Evolutionary conservation across 78 protist species (phyloP).

Genomic region (Speleostelium caveatum): DNA sequence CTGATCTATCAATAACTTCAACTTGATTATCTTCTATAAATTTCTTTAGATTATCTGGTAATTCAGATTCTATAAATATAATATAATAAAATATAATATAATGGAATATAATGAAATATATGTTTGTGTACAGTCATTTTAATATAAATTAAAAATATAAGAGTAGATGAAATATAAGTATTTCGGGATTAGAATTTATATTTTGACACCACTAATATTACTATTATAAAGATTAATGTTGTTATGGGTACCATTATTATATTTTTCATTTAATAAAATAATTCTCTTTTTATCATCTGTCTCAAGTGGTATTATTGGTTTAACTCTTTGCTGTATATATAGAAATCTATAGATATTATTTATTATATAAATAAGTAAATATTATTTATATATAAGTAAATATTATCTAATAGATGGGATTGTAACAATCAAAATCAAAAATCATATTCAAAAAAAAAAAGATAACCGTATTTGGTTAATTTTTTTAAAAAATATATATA

Average conservation of each 20-base stretch:
- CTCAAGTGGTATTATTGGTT: constrained; percentile 28
- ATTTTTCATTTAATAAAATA: constrained; percentile 26
- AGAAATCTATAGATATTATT: constrained; percentile 9
- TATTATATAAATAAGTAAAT: too few species aligned
- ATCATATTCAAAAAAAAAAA: too few species aligned
- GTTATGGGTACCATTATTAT: constrained; percentile 14
- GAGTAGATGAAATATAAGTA: too few species aligned
- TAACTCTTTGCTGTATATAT: not conserved
- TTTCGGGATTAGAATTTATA: not conserved
- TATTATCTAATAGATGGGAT: too few species aligned
- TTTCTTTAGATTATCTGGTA: constrained; percentile 42
- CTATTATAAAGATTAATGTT: not conserved
- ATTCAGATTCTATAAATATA: constrained; percentile 7
- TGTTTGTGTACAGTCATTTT: too few species aligned
- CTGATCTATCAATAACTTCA: constrained; percentile 20
- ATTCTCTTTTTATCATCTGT: constrained; percentile 17
- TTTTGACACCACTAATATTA: not conserved
- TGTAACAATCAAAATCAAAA: too few species aligned
- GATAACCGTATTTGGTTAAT: too few species aligned
- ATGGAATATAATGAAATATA: too few species aligned
- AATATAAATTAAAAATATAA: too few species aligned
- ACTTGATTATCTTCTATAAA: constrained; percentile 31
- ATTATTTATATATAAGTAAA: too few species aligned
- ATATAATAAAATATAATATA: not conserved
- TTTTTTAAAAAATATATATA: too few species aligned